A percentile compares a stretch with the other conserved stretches of the same genome.
Evolutionary conservation across 2,329 filamentous ascomycete species (phyloP).

Genomic region (Teratosphaeria epicoccoides): DNA sequence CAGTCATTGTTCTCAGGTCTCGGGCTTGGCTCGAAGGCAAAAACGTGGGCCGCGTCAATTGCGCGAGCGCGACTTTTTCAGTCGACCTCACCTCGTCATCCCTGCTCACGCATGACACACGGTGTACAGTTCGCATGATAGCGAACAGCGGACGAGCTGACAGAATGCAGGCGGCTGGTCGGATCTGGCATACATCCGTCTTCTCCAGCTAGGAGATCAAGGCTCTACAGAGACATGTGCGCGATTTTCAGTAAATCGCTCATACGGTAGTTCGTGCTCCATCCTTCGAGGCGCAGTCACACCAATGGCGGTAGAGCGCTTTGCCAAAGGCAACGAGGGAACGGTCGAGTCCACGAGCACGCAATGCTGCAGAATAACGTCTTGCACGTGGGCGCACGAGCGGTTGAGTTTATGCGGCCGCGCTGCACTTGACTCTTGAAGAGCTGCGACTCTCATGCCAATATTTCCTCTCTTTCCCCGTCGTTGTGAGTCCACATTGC

Average conservation of each 20-base stretch:
- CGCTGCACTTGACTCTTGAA: not conserved
- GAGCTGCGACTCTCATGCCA: too few species aligned
- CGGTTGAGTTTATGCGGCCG: not conserved
- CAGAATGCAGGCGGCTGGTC: not conserved
- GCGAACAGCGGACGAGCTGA: not conserved
- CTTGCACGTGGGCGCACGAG: not conserved
- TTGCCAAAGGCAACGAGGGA: not conserved
- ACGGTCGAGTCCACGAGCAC: not conserved
- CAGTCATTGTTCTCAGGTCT: too few species aligned
- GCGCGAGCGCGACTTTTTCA: too few species aligned
- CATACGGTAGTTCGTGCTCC: not conserved
- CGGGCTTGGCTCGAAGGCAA: too few species aligned
- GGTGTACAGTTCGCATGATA: not conserved
- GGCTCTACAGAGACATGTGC: too few species aligned
- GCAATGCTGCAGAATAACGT: not conserved
- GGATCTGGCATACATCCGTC: too few species aligned
- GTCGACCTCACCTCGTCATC: too few species aligned
- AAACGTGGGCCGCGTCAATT: too few species aligned
- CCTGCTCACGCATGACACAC: not conserved
- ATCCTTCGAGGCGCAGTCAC: not conserved
- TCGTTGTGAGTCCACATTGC: not conserved
- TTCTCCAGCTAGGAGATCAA: too few species aligned
- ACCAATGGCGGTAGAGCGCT: not conserved
- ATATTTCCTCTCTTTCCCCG: not conserved
- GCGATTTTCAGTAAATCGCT: not conserved